phyloP scores from a whole-genome alignment of 305 asterid genomes.

The Fraxinus angustifolia region DNA sequence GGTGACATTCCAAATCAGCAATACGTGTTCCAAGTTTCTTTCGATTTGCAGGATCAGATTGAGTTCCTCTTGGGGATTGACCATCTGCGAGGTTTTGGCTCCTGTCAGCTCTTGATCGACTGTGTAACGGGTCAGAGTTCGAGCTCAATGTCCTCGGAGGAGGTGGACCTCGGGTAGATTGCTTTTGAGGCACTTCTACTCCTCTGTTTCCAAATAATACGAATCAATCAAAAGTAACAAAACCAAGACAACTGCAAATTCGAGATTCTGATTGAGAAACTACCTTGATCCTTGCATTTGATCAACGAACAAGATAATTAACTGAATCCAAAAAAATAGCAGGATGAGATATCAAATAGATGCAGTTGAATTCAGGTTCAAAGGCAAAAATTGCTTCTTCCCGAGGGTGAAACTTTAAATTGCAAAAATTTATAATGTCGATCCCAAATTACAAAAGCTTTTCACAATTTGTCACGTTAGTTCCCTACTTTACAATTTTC shows the following conservation, averaged over 20 bases:
- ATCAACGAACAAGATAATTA: not conserved
- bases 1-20: conserved; percentile 81
- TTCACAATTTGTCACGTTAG: not conserved
- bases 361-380: not conserved
- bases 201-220: conserved; percentile 36
- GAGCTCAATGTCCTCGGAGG: conserved; percentile 66
- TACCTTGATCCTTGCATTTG: conserved; percentile 82
- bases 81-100: conserved; percentile 58
- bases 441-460: not conserved
- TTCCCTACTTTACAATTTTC: not conserved
- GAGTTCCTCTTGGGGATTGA: conserved; percentile 65
- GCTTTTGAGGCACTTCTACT: conserved; percentile 65
- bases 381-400: not conserved
- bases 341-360: not conserved
- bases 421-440: not conserved
- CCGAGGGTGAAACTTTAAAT: not conserved
- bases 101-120: conserved; percentile 49
- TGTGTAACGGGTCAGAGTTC: conserved; percentile 57
- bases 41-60: conserved; percentile 50
- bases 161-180: conserved; percentile 54
- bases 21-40: conserved; percentile 83
- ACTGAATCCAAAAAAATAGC: conserved; percentile 25
- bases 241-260: not conserved
- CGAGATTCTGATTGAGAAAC: conserved; percentile 4
- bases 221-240: conserved; percentile 11